Conservation (phyloP, 1,139 yeast species). For the Saccharomyces hybrid region DNA sequence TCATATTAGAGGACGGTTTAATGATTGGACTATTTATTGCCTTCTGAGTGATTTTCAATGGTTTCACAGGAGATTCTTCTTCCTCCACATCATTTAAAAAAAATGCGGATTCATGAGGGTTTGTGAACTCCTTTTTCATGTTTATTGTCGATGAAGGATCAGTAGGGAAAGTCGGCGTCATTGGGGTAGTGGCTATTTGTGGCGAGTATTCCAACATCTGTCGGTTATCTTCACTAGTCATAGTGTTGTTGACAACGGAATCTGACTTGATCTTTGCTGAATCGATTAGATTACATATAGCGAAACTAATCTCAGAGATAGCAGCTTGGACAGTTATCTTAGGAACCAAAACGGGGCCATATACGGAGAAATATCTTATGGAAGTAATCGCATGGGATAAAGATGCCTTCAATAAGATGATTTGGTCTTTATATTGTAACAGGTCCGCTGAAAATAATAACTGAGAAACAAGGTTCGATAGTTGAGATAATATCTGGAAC, state of each 20-base stretch:
- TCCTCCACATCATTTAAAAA: conserved; percentile 7
- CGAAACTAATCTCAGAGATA: conserved; percentile 63
- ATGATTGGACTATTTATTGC: conserved; percentile 15
- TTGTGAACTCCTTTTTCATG: not conserved
- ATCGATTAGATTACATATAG: conserved; percentile 63
- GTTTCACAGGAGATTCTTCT: conserved; percentile 32
- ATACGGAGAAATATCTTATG: conserved; percentile 66
- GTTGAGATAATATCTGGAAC: conserved; percentile 48
- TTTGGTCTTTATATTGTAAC: conserved; percentile 21
- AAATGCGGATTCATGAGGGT: conserved; percentile 4
- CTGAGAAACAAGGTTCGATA: conserved; percentile 45
- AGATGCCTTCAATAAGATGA: conserved; percentile 50
- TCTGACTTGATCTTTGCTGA: conserved; percentile 41
- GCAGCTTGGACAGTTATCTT: conserved; percentile 70
- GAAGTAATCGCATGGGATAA: conserved; percentile 73
- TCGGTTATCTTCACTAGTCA: not conserved
- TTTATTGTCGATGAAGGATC: not conserved
- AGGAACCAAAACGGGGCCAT: conserved; percentile 45
- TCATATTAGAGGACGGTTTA: conserved; percentile 7
- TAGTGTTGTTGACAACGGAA: not conserved
- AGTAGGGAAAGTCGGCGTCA: conserved; percentile 10
- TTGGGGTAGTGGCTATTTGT: conserved; percentile 1
- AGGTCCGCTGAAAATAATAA: conserved; percentile 27
- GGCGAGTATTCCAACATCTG: not conserved
- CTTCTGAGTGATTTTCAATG: conserved; percentile 32